Base-by-base conservation (phyloP, 495 filamentous ascomycete species). In the Aspergillus heteromorphus region DNA sequence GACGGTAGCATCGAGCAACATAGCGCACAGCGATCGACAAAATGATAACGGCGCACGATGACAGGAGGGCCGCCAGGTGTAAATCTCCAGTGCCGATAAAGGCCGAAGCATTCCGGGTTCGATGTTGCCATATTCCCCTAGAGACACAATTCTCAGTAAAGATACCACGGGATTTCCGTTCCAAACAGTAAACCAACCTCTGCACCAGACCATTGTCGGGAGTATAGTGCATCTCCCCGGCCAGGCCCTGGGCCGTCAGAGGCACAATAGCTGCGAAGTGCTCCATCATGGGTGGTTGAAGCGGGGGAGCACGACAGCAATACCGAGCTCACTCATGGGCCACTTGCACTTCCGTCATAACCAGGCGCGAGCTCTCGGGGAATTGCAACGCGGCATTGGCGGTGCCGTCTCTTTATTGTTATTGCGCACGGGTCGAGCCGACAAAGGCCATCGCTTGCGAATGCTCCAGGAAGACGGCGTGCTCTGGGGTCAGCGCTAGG, bases 21-120 rank as follows among this genome's bases (percentile, higher is more conserved):
- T 54, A 59, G 17, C 43, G 53, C 6, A 59, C 17, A 8, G 14
- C 18, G 8, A 56, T 27, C 7, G 48, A 54, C 19, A 61, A 7
- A n/a, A 55, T 4, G 18, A 58, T 48, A 17, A 55, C 36, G 8
- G 45, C 38, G 4, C 56, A 43, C 14, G 59, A 65, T n/a, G 52
- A n/a, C 8, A 52, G 8, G 14, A 59, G 31, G 0, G 42, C 41
- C 4, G 48, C 56, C 11, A 61, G 41, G 48, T 65, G 56, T 27
- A 63, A 16, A 23, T 63, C 50, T n/a, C 63, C 63, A 6, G 50
- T 36, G 2, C 59, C 59, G 19, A 65, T 38, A 27, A 60, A 54
- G 45, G 45, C 47, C 47, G 62, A 58, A 23, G 38, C 21, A 18
- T 51, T 49, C 41, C 53, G 42, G 1, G 59, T 60, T 10, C 62